These are phyloP conservation scores for Sclerospora graminicola DNA, from an alignment of 352 stramenopile genomes.

Conservation along the genomic window DNA sequence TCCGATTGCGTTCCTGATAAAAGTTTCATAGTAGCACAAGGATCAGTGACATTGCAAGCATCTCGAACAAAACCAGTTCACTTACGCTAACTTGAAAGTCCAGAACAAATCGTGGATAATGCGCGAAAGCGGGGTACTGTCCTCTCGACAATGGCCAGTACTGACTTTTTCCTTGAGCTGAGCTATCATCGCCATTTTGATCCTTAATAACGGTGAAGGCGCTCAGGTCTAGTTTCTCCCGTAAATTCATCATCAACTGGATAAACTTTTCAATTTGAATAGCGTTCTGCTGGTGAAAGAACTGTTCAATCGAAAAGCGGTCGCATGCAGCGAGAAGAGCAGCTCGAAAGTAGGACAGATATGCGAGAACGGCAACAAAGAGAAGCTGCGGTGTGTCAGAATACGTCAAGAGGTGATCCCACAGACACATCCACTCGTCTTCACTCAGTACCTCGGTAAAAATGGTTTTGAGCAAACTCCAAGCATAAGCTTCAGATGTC, in stretches of 20 bases:
- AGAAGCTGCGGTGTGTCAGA: conserved; percentile 52
- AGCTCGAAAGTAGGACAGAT: conserved; percentile 58
- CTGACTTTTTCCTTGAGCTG: background rate
- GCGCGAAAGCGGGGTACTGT: conserved; percentile 73
- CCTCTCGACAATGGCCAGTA: conserved; percentile 55
- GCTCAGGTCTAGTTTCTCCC: conserved; percentile 26
- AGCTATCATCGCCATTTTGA: background rate
- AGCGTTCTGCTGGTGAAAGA: conserved; percentile 80
- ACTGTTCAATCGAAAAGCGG: conserved; percentile 61
- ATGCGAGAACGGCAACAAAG: conserved; percentile 58
- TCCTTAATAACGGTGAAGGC: conserved; percentile 17
- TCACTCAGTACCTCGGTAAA: conserved; percentile 86
- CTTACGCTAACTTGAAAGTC: conserved; percentile 80
- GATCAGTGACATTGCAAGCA: conserved; percentile 1
- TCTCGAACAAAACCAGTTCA: conserved; percentile 1
- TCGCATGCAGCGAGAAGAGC: conserved; percentile 46
- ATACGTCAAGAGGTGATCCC: conserved; percentile 80
- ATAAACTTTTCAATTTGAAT: conserved; percentile 66
- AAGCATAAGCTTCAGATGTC: conserved; percentile 57
- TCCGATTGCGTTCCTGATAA: conserved; percentile 65
- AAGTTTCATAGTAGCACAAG: conserved; percentile 1
- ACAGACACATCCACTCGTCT: conserved; percentile 83
- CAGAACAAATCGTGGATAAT: conserved; percentile 71
- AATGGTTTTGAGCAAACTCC: conserved; percentile 79
- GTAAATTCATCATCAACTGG: conserved; percentile 52